phyloP scores from a whole-genome alignment of 371 early-diverging fungal genomes.

The Mortierella sp. region DNA sequence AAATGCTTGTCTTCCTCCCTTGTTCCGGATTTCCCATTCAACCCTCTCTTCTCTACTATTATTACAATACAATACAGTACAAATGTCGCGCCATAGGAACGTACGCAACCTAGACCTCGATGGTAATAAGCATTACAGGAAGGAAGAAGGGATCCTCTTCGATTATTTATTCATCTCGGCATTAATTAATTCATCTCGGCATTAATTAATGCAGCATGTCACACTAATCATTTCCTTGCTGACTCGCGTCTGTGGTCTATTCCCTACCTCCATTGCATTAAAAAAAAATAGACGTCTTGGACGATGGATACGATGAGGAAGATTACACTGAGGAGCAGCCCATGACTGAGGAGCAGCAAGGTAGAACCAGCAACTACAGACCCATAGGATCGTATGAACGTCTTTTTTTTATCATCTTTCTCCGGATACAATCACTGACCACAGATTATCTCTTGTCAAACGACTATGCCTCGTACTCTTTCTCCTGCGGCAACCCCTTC shows the following conservation, averaged over 20 bases:
- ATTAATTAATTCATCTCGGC: too few species aligned
- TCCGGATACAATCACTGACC: not conserved
- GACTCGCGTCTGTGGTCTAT: not conserved
- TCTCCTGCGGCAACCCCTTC: not conserved
- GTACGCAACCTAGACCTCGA: slow-evolving; percentile 79
- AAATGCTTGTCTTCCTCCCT: slow-evolving; percentile 3
- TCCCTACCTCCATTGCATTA: not conserved
- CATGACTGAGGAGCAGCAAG: slow-evolving; percentile 38
- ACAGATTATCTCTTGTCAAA: not conserved
- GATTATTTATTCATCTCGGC: slow-evolving; percentile 5
- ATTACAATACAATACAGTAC: not conserved
- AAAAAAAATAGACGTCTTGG: slow-evolving; percentile 66
- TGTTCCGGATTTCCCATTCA: not conserved
- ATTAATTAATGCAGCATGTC: not conserved
- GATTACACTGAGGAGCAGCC: slow-evolving; percentile 62
- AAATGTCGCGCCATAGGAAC: slow-evolving; percentile 85
- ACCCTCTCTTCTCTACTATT: not conserved
- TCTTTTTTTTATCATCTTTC: not conserved
- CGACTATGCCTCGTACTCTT: not conserved
- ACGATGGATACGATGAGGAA: slow-evolving; percentile 72
- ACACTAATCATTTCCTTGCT: not conserved
- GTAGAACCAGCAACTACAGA: slow-evolving; percentile 3
- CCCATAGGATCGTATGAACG: not conserved
- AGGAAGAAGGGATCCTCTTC: not conserved
- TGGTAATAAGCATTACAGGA: slow-evolving; percentile 60